Percentiles rank a stretch among this genome's conserved stretches.
Evolutionary conservation across 23 red algal genomes (phyloP).

Genomic region (Agarophyton chilense): DNA sequence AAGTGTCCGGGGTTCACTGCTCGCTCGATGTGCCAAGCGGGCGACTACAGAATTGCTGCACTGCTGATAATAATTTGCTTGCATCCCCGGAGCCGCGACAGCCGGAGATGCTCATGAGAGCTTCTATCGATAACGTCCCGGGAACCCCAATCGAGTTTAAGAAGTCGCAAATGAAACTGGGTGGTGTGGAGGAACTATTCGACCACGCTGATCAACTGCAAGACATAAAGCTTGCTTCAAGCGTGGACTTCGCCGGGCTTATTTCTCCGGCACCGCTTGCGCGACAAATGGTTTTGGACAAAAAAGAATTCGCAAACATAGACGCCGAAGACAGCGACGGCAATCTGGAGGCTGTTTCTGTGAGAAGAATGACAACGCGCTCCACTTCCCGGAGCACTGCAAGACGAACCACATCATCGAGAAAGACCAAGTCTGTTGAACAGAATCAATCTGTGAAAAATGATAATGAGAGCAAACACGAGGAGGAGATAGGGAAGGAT

Average conservation of each 20-base stretch:
- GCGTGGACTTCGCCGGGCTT: not conserved
- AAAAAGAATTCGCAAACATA: not conserved
- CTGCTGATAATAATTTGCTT: no score
- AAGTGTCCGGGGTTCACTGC: not conserved
- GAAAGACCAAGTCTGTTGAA: not conserved
- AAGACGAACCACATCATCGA: not conserved
- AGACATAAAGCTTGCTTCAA: not conserved
- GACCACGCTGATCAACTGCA: not conserved
- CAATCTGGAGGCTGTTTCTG: not conserved
- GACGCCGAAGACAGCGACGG: not conserved
- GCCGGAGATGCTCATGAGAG: constrained; percentile 15
- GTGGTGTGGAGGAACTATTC: not conserved
- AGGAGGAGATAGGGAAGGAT: not conserved
- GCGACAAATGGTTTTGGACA: not conserved
- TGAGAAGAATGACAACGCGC: not conserved
- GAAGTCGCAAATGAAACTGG: not conserved
- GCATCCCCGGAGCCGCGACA: not conserved
- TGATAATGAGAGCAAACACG: not conserved
- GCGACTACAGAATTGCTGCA: not conserved
- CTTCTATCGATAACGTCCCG: not conserved
- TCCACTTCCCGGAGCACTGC: not conserved
- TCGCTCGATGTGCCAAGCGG: not conserved
- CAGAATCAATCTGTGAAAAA: not conserved
- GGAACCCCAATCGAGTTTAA: not conserved
- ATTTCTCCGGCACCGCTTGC: constrained; percentile 34